Base-by-base conservation (phyloP, 1,284 basidiomycete species). In the Fistulinella cinereoalba region DNA sequence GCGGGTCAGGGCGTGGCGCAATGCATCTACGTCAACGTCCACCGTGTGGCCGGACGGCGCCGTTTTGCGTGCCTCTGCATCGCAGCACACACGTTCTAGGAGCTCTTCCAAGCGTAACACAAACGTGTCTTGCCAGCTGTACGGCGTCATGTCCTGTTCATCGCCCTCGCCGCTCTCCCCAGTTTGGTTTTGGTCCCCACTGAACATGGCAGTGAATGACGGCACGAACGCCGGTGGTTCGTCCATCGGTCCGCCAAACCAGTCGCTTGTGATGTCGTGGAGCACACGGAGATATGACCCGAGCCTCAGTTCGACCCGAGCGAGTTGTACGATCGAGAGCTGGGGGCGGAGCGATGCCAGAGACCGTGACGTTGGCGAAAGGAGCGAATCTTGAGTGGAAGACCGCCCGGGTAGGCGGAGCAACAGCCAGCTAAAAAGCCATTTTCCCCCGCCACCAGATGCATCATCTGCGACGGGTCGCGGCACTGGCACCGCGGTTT, bases 81-180 rank as follows among this genome's bases (percentile, higher is more conserved):
- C 19, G 18, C 42, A 49, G 6, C 40, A 52, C 12, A 72, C 63
- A 4, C 61, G 58, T 16, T 62, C 58, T n/a, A 88, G 64, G 13
- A 81, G 64, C 3, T 67, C 66, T 52, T 88, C 85, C 40, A 88
- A 65, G 6, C 79, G 66, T 4, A 62, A 46, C 6, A 79, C 78
- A 60, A 88, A 88, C 0, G 80, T 78, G 56, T 85, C 83, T 62
- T 87, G 83, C 85, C 85, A 88, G 60, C 74, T 80, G 59, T 81
- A 85, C 9, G 76, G 68, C 16, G 54, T 60, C 54, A 65, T 70
- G 50, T 62, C 53, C 60, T 71, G 53, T 59, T 62, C 49, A 37
- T 68, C 44, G 58, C 61, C 47, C 6, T 51, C 49, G 10, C 16
- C 52, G 0, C 36, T 48, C 31, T 46, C 54, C 3, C 45, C 44